These are phyloP conservation scores for Tricholoma sp. DNA, from an alignment of 768 basidiomycete genomes.

Conservation along the genomic window DNA sequence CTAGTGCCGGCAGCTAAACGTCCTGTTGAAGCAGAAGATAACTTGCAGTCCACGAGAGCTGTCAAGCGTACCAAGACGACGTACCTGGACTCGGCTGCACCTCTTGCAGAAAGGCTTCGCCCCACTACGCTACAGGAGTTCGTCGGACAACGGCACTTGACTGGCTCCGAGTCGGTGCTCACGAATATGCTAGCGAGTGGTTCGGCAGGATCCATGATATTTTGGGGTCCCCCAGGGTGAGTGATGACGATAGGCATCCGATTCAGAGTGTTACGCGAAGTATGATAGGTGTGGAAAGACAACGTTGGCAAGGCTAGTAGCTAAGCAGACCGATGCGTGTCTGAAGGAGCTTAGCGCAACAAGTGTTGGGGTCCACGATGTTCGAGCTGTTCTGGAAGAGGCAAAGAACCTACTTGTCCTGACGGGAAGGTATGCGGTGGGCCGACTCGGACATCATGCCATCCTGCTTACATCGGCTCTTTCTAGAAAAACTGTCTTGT, in stretches of 20 bases:
- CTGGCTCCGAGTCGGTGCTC: slow-evolving; percentile 52
- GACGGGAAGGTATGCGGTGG: slow-evolving; percentile 47
- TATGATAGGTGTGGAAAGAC: slow-evolving; percentile 61
- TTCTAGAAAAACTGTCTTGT: slow-evolving; percentile 66
- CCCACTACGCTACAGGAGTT: slow-evolving; percentile 62
- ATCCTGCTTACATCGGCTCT: slow-evolving; percentile 2
- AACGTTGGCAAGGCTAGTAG: slow-evolving; percentile 69
- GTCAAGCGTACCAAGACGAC: slow-evolving; percentile 17
- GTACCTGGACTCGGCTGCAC: slow-evolving; percentile 29
- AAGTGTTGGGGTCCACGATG: slow-evolving; percentile 59
- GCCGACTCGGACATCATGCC: slow-evolving; percentile 1
- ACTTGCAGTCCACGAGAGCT: slow-evolving; percentile 1
- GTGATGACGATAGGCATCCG: not conserved
- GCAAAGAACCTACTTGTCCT: slow-evolving; percentile 62
- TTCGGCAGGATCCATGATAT: slow-evolving; percentile 54
- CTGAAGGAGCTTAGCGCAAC: slow-evolving; percentile 83
- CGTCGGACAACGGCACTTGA: slow-evolving; percentile 67
- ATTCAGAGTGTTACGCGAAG: not conserved
- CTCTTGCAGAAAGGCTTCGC: slow-evolving; percentile 70
- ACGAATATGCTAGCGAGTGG: slow-evolving; percentile 45
- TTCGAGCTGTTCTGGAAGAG: slow-evolving; percentile 70
- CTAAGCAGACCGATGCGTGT: slow-evolving; percentile 48
- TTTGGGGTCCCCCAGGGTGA: slow-evolving; percentile 77
- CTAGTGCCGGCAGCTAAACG: slow-evolving; percentile 12
- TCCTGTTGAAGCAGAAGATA: slow-evolving; percentile 9